Base-by-base conservation (phyloP, 2,329 filamentous ascomycete species). In the Claviceps maximensis region DNA sequence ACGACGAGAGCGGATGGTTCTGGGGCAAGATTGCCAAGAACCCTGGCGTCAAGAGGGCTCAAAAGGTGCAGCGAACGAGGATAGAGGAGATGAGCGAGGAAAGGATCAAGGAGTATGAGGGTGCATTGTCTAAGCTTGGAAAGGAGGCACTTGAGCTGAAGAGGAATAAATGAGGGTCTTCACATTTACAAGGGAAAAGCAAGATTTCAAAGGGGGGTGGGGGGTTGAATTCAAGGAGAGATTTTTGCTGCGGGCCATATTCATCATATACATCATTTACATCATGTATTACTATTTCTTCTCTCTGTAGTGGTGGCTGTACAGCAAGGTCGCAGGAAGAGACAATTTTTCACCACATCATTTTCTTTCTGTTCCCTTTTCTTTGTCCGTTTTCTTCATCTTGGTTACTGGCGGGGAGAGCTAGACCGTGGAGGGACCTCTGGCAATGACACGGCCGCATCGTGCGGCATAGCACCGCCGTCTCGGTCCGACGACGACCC, bases 1-100 rank as follows among this genome's bases (percentile, higher is more conserved):
- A 89, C 60, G 78, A 79, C 2, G 90, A 98, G 69, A 89, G 84
- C 23, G 80, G 86, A 46, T 95, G 93, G 90, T 98, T 97, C 69
- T 89, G 87, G 79, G 85, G 86, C 55, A 86, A 87, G 60, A 84
- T 97, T 56, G 86, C 82, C 25, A 76, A 74, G 54, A 73, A 83
- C 4, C 66, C 70, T 54, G 72, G 79, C 8, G 65, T 79, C 15
- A 67, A 69, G 53, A 69, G 74, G 48, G 63, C 62, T 1, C 64
- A 63, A 27, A 71, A 68, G 59, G 74, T 82, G 23, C 73, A 74
- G 57, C 69, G 77, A 54, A 66, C 74, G 4, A 67, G 71, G 42
- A 64, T 80, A 25, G 64, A 69, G 8, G 69, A 71, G 57, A 79
- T 80, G 59, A 60, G 59, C 13, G 73, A 78, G 58, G 70, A 69